Evolutionary conservation across 176 grass and related monocot genomes (phyloP).

Genomic region (Zea luxurians): DNA sequence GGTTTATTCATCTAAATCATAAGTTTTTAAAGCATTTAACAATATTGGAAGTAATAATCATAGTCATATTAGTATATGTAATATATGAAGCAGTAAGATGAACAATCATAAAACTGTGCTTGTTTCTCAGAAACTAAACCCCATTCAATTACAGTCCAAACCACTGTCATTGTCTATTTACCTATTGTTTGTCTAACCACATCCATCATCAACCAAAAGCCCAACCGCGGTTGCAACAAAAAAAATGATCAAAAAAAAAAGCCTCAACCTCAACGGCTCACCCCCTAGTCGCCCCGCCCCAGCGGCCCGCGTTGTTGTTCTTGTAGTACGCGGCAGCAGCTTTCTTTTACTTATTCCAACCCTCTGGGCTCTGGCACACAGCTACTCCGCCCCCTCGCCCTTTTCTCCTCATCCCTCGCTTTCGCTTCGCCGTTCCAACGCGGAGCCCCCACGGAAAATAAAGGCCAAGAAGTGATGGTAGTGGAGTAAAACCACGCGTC

Average conservation of each 20-base stretch:
- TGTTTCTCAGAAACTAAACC: not conserved
- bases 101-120: not conserved
- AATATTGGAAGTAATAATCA: not conserved
- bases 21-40: not conserved
- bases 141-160: not conserved
- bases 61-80: not conserved
- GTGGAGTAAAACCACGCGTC: slow-evolving; percentile 32
- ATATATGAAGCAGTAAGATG: not conserved
- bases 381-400: slow-evolving; percentile 48
- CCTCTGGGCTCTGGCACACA: slow-evolving; percentile 60
- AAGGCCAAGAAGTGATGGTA: slow-evolving; percentile 4
- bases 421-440: slow-evolving; percentile 26
- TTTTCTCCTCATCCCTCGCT: not conserved
- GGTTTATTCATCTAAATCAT: not conserved
- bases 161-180: not conserved
- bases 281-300: not conserved
- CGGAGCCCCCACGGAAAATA: slow-evolving; percentile 19
- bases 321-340: not conserved
- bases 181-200: slow-evolving; percentile 17
- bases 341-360: slow-evolving; percentile 37
- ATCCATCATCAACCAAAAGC: slow-evolving; percentile 17
- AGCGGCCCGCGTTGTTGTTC: not conserved
- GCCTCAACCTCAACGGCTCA: not conserved
- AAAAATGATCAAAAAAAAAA: not conserved
- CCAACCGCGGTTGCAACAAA: not conserved